Evolutionary conservation across 139 green algal genomes (phyloP).

Genomic region (Marvania coccoides): DNA sequence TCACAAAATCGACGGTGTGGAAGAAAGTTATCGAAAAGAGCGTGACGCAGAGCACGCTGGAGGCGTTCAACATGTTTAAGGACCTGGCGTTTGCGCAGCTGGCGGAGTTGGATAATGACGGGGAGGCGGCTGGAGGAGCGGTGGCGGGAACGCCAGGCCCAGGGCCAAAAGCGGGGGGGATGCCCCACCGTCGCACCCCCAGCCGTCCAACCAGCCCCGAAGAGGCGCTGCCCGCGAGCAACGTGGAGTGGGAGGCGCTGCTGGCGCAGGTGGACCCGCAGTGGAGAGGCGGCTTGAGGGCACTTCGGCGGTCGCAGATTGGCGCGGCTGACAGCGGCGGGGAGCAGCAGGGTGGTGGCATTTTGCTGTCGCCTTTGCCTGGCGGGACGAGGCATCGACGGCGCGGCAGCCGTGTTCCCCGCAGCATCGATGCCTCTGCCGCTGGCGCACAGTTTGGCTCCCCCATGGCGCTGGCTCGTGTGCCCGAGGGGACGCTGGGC

Average conservation of each 20-base stretch:
- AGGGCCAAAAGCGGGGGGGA: too few species aligned
- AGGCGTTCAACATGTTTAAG: constrained; percentile 10
- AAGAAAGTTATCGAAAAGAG: constrained; percentile 29
- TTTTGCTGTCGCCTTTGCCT: background rate
- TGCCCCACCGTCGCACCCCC: background rate
- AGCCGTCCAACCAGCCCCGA: background rate
- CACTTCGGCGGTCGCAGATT: background rate
- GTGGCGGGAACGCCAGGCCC: background rate
- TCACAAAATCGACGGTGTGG: constrained; percentile 44
- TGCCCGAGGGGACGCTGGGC: too few species aligned
- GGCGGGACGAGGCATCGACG: background rate
- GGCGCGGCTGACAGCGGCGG: background rate
- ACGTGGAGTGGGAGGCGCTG: constrained; percentile 16
- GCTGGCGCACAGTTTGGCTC: too few species aligned
- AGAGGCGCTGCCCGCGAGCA: background rate
- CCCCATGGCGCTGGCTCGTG: too few species aligned
- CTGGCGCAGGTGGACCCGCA: background rate
- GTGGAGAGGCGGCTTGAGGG: background rate
- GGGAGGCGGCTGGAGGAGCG: background rate
- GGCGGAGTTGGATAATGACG: background rate
- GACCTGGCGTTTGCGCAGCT: constrained; percentile 9
- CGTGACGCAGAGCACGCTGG: background rate
- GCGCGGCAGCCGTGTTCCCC: background rate
- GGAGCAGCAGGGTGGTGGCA: background rate
- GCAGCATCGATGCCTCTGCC: too few species aligned